Evolutionary conservation across 2,329 filamentous ascomycete genomes (phyloP), one percentile per base, ranked within the genome.

Genomic region (Colletotrichum echinochloae): DNA sequence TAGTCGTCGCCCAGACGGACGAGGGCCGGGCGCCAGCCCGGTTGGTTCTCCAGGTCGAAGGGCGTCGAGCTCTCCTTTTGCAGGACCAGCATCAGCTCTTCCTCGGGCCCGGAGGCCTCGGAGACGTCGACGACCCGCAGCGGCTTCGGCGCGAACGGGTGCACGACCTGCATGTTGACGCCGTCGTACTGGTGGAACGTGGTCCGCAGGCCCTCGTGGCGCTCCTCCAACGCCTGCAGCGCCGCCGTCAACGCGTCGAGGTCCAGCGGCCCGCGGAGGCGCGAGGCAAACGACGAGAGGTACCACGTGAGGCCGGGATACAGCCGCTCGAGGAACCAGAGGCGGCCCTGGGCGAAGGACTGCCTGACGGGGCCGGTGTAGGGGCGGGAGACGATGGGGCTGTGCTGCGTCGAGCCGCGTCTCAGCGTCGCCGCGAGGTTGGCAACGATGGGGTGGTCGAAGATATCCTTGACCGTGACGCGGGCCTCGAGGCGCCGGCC

Each of bases 301-400:
- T 74, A 76, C 72, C 74, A 74, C 5, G 65, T 60, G 1, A 60
- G 30, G 16, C 70, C 74, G 3, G 64, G 63, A 41, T 75, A 56
- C 28, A 76, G 72, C 44, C 73, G 70, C 5, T 76, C 74, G 23
- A 76, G 57, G 52, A 76, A 76, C 74, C 74, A 76, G 2, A 76
- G 60, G 8, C 74, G 71, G 16, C 72, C 70, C 55, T 76, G 74
- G 11, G 73, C 73, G 69, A 72, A 75, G 3, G 74, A 76, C 39
- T 74, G 74, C 51, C 74, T 68, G 11, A 74, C 68, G 8, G 74
- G 74, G 2, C 74, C 73, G 16, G 14, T 30, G 23, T 60, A 60
- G 0, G 57, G 26, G 3, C 11, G 39, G n/a, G 57, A n/a, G 57
- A 49, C 9, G 1, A 60, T 60, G 20, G 35, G 39, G 26, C 46